Conservation (phyloP, 495 filamentous ascomycete species). For the Jackrogersella multiformis region DNA sequence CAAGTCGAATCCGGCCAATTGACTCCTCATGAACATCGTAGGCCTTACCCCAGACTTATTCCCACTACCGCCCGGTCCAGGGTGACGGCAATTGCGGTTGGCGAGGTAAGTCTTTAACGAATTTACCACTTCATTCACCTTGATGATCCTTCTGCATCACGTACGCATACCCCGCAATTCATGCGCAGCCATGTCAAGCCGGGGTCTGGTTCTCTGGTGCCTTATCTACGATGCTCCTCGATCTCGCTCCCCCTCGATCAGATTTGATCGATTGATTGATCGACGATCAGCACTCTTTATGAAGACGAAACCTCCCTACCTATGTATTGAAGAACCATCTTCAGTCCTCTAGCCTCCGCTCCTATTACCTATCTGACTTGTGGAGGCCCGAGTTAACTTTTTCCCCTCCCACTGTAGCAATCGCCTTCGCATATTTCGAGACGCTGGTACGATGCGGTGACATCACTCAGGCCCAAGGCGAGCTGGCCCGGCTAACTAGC, state of each 20-base stretch:
- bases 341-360: background rate
- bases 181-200: slow-evolving; percentile 23
- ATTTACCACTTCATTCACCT: slow-evolving; percentile 15
- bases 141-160: slow-evolving; percentile 26
- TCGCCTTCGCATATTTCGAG: slow-evolving; percentile 94
- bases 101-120: slow-evolving; percentile 73
- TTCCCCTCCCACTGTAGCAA: slow-evolving; percentile 62
- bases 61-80: slow-evolving; percentile 84
- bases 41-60: slow-evolving; percentile 84
- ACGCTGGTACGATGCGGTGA: slow-evolving; percentile 74
- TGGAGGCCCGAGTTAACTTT: slow-evolving; percentile 27
- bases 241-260: too few species aligned
- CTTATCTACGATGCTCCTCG: slow-evolving; percentile 34
- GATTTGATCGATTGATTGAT: slow-evolving; percentile 19
- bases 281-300: slow-evolving; percentile 25
- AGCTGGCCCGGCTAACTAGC: slow-evolving; percentile 74
- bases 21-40: slow-evolving; percentile 48
- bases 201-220: slow-evolving; percentile 23
- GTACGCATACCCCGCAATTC: slow-evolving; percentile 34
- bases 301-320: background rate
- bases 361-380: background rate
- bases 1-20: slow-evolving; percentile 22
- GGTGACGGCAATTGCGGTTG: slow-evolving; percentile 98
- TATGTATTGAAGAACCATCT: slow-evolving; percentile 3
- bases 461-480: slow-evolving; percentile 68